A percentile compares a stretch with the other conserved stretches of the same genome.
phyloP scores from a whole-genome alignment of 495 filamentous ascomycete genomes.

The Aspergillus mulundensis region DNA sequence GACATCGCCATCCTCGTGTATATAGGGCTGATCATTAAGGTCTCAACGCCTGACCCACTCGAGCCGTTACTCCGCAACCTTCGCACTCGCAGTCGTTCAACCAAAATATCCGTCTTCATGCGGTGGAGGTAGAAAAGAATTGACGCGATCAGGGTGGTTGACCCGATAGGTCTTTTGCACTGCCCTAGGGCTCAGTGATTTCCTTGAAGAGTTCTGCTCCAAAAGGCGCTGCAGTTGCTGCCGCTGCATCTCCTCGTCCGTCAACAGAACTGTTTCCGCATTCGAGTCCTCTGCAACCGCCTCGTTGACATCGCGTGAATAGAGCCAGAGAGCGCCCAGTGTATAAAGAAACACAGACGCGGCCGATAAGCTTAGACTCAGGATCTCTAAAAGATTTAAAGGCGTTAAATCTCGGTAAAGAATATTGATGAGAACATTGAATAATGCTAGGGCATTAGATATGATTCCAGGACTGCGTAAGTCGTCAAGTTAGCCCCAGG shows the following conservation, averaged over 20 bases:
- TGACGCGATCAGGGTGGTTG: conserved; percentile 21
- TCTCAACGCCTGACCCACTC: background rate
- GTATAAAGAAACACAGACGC: conserved; percentile 26
- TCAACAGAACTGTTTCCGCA: conserved; percentile 24
- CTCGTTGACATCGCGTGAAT: conserved; percentile 14
- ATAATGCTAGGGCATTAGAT: conserved; percentile 28
- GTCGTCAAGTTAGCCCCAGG: conserved; percentile 4
- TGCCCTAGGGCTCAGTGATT: conserved; percentile 20
- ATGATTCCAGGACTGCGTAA: conserved; percentile 25
- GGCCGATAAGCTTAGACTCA: conserved; percentile 24
- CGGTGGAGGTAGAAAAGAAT: conserved; percentile 8
- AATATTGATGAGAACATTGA: conserved; percentile 34
- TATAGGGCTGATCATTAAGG: conserved; percentile 9
- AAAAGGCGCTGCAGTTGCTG: conserved; percentile 33
- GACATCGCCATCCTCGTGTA: background rate
- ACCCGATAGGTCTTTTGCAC: conserved; percentile 34
- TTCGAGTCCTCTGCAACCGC: conserved; percentile 5
- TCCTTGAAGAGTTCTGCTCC: conserved; percentile 18
- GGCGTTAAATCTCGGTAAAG: conserved; percentile 25
- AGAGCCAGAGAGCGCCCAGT: conserved; percentile 25
- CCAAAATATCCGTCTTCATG: conserved; percentile 9
- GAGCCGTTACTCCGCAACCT: background rate
- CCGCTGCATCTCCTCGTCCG: conserved; percentile 38
- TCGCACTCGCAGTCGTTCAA: background rate
- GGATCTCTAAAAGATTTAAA: conserved; percentile 18